Evolutionary conservation across 2,329 filamentous ascomycete genomes (phyloP), one percentile per base, ranked within the genome.

Genomic region (Bisporella sp.): DNA sequence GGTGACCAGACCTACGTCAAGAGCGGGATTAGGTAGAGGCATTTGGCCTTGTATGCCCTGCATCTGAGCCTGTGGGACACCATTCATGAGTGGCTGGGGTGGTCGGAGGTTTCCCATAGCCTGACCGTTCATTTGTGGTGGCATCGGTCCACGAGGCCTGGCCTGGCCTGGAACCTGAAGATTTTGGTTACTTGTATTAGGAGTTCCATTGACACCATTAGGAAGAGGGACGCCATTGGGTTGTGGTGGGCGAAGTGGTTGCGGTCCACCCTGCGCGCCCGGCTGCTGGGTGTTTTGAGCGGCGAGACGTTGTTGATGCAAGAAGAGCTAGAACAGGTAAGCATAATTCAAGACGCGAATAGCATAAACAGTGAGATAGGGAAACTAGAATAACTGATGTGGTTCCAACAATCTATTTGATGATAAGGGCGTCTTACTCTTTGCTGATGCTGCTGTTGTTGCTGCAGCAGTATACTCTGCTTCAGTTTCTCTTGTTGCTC

Each of bases 401-500:
- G 21, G 21, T 21, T 21, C 21, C 21, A 21, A 21, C 21, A 21
- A 21, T 21, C 21, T 21, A 21, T 2, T 21, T 21, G 21, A 3
- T 21, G 21, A 21, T 47, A 52, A 49, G 54, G 51, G 54, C 52
- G 50, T 69, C 74, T 66, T 73, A 80, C 78, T 68, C 77, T 72
- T 64, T 78, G 71, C 55, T 76, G 72, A 54, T 70, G 68, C 59
- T 72, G 69, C 52, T 64, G 59, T 55, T 60, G 59, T 56, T 56
- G 55, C 48, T 64, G 61, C 13, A 61, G 73, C 54, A 76, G 71
- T 46, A 73, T 71, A 62, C 78, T 76, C 64, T 84, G 79, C 21
- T 76, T 76, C 50, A 84, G 62, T 56, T 77, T 75, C 63, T 91
- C 76, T 60, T 97, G 92, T 42, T 89, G 82, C 64, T 97, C 92